Evolutionary conservation across 1,139 yeast species (phyloP).

Genomic region (Blastobotrys capitulatus): DNA sequence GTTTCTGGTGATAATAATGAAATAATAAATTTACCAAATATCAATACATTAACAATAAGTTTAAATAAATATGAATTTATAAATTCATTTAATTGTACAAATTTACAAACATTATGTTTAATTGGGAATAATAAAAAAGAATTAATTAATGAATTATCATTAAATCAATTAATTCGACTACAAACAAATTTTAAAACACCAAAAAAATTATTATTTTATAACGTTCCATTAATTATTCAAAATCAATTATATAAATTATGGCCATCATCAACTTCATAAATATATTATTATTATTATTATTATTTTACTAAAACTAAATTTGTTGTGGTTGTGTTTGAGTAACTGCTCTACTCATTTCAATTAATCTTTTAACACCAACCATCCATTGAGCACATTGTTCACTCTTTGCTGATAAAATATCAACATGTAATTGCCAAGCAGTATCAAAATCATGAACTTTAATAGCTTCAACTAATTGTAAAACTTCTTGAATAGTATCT

Average conservation of each 20-base stretch:
- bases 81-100: too few relatives aligned
- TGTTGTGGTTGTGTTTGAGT: conserved; percentile 3
- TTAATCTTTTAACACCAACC: conserved; percentile 83
- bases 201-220: background rate
- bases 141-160: background rate
- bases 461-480: conserved; percentile 48
- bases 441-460: conserved; percentile 48
- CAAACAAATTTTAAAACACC: background rate
- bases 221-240: background rate
- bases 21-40: background rate
- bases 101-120: background rate
- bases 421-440: conserved; percentile 49
- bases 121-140: too few relatives aligned
- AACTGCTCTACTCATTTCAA: conserved; percentile 53
- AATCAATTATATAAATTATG: conserved; percentile 1
- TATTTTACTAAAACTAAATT: background rate
- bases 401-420: conserved; percentile 60
- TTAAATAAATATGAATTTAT: too few relatives aligned
- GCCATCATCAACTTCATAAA: background rate
- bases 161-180: background rate
- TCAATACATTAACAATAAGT: too few relatives aligned
- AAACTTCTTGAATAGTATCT: conserved; percentile 52
- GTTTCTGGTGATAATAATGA: background rate
- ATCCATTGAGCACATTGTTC: conserved; percentile 90
- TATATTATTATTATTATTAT: background rate